Evolutionary conservation across 352 stramenopile species (phyloP), one percentile per base, ranked within the genome.

Genomic region (Phytophthora syringae): DNA sequence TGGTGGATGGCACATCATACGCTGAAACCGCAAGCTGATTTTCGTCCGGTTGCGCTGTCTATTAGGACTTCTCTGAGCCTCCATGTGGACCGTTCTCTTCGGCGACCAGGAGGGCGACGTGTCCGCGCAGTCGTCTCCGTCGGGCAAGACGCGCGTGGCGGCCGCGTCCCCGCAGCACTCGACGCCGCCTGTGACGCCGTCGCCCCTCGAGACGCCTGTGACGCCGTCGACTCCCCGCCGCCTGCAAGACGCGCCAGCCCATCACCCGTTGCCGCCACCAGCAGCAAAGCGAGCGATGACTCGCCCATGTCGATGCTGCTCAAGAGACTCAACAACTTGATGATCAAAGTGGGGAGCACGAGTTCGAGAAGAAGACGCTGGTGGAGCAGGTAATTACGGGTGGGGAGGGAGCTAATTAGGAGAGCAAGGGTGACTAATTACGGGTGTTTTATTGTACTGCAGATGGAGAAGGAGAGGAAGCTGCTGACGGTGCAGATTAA

Each of bases 341-440:
- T 93, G 84, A 71, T 94, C 48, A 89, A 91, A 60, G 84, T 10
- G 86, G 86, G 47, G 84, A 94, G 58, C 86, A 93, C 75, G 86
- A 94, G 63, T 94, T 93, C 43, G 86, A 94, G 68, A 94, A 94
- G 76, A 92, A 91, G 61, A 90, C 76, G 64, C 80, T 94, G 22
- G 84, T 93, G 40, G 82, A 92, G 39, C 70, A 77, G 64, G 80
- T 88, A 55, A 24, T 63, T 32, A 32, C 27, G 27, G 10, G 48
- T 4, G 20, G 18, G 42, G 15, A 48, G 52, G 39, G 25, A 30
- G 30, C 20, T 22, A 40, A 7, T 39, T 39, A 43, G 1, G 13
- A 15, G 24, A 36, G 28, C n/a, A n/a, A n/a, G n/a, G n/a, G n/a
- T n/a, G n/a, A 16, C 12, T 56, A 48, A 61, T 24, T 45, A 48